Base-by-base conservation (phyloP, 768 basidiomycete species). In the Daedaleopsis nitida region DNA sequence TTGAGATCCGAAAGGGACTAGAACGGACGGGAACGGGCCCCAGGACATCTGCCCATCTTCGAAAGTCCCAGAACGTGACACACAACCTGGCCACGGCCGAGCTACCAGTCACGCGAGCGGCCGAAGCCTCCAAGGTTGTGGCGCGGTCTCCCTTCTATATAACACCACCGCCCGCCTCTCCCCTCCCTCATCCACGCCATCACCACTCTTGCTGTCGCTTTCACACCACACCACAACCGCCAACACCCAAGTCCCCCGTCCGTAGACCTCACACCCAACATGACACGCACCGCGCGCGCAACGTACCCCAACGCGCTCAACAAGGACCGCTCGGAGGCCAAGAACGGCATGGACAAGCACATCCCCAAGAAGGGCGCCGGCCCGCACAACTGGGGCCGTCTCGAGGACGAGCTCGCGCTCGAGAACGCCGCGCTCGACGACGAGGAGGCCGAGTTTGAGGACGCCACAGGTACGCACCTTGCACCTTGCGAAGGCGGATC, bases 231-330 rank as follows among this genome's bases (percentile, higher is more conserved):
- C 23, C 38, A 5, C 34, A n/a, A 7, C 38, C 21, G 14, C 42
- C 42, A n/a, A n/a, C 21, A 6, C 35, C 39, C 37, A 47, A 23
- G n/a, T 43, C 9, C 32, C 35, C 27, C 27, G n/a, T n/a, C n/a
- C n/a, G n/a, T n/a, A 32, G 27, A 32, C 27, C 27, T 32, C 27
- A 32, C 27, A 44, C 21, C 49, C 67, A 78, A 44, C 71, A 93
- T 93, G 91, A 92, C 91, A 60, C 89, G 91, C 69, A 93, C 91
- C 55, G 86, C 81, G 65, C 89, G 91, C 68, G 80, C 91, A 58
- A 70, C 82, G 47, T 87, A 82, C 72, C 89, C 88, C 53, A 84
- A 86, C 61, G 92, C 91, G 49, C 75, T 91, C 68, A 63, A 82
- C 63, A 87, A 84, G 77, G 91, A 94, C 76, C 88, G 91, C 69